Evolutionary conservation across 805 yeast genomes (phyloP), one percentile per base, ranked within the genome.

Genomic region (Cyberlindnera petersonii): DNA sequence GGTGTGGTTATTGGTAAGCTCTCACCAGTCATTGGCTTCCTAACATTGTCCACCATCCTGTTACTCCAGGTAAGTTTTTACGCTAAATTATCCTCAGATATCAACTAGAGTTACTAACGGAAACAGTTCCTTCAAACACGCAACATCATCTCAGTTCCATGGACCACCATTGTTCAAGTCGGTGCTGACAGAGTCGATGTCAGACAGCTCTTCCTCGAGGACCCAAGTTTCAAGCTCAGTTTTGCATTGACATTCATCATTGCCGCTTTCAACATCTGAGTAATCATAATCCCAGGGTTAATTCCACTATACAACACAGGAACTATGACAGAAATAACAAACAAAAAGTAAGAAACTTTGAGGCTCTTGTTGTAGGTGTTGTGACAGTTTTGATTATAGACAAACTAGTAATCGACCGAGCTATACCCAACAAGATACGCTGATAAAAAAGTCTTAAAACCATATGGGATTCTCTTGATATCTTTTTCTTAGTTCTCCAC

Each of bases 1-100:
- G 86, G 86, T 3, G 63, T 77, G 11, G 61, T 79, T 14, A 68
- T 72, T 17, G 85, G 85, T 7, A 78, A 77, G 50, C 62, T 80
- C 42, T 71, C 79, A 28, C 61, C 74, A 9, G 71, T 75, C 9
- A 61, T 80, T 33, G 75, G 76, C 28, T 65, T 74, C 31, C 50
- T 76, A 31, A 53, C 79, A 0, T 53, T 77, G n/a, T 63, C 76
- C 3, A 47, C 63, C n/a, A 69, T 68, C 29, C 38, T 71, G 30
- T 42, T 61, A 4, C 46, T 47, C 9, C 59, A 55, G 35, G 55
- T 50, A 35, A 26, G 55, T 43, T 21, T 3, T 31, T 4, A 13
- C 19, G 7, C 15, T 16, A 4, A 15, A 13, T 16, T 11, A 5
- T 31, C 19, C 9, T 14, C 13, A n/a, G 14, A 24, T 24, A n/a